phyloP scores from a whole-genome alignment of 2,329 filamentous ascomycete genomes.

The Coleophoma cylindrospora region DNA sequence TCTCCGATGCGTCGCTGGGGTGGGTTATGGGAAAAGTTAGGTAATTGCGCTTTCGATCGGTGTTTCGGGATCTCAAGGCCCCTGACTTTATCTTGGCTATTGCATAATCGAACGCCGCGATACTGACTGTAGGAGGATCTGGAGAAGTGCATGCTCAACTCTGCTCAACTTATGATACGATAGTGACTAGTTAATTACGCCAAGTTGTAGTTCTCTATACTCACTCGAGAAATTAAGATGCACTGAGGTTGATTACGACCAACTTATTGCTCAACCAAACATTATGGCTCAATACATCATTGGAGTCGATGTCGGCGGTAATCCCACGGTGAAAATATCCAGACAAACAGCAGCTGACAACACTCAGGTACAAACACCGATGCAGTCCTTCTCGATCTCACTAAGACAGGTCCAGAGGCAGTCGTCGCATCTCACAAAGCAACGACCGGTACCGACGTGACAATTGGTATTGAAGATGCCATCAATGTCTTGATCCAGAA shows the following conservation, averaged over 20 bases:
- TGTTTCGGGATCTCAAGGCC: too few species aligned
- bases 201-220: not conserved
- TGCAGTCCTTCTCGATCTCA: slow-evolving; percentile 38
- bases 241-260: too few species aligned
- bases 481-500: slow-evolving; percentile 31
- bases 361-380: slow-evolving; percentile 32
- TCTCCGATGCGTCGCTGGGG: too few species aligned
- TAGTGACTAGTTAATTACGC: not conserved
- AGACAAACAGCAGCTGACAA: not conserved
- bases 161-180: not conserved
- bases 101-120: too few species aligned
- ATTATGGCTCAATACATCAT: not conserved
- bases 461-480: slow-evolving; percentile 36
- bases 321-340: not conserved
- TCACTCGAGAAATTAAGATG: not conserved
- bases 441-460: slow-evolving; percentile 38
- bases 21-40: too few species aligned
- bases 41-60: too few species aligned
- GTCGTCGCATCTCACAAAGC: slow-evolving; percentile 40
- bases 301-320: not conserved
- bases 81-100: too few species aligned
- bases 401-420: slow-evolving; percentile 29
- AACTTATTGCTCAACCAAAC: too few species aligned
- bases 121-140: too few species aligned
- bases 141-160: not conserved